Base-by-base conservation (phyloP, 2,329 filamentous ascomycete genomes). In the Stemphylium beticola region DNA sequence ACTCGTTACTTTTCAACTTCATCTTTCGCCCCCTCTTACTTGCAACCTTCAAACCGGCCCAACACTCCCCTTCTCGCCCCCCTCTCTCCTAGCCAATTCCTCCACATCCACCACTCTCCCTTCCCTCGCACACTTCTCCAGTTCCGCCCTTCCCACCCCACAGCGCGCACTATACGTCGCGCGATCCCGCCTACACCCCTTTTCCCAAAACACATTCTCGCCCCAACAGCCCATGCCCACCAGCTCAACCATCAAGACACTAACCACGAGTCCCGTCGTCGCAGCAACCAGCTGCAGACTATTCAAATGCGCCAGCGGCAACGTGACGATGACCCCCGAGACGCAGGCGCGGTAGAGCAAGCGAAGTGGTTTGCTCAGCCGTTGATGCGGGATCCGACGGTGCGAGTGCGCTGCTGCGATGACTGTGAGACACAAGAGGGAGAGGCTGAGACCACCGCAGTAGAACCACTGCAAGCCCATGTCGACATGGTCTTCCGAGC, bases 401-500 rank as follows among this genome's bases (percentile, higher is more conserved):
- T 87, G 85, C 33, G 80, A 74, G 65, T 88, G 85, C 11, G 77
- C 77, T 15, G 81, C 64, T 1, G 83, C 80, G 43, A 88, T 86
- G 47, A 82, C 58, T 26, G 75, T 73, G 81, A 86, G 87, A 61
- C 75, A 80, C 10, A 81, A 66, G 4, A 88, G 72, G 0, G 84
- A 79, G 12, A 85, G 73, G 20, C 82, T 84, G 2, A 87, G 77
- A 1, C 86, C 86, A n/a, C 77, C 79, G 68, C 85, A 88, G 70
- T 88, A 88, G 71, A 85, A 88, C 78, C 84, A 86, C 12, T 84
- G 79, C 15, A 87, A 77, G 2, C 83, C 85, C 7, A 71, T 55
- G 5, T 76, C 66, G n/a, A 88, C 74, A n/a, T 83, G 75, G 0
- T 73, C 71, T 49, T 83, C 81, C 1, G 82, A 82, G 40, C 79